A percentile compares a stretch with the other conserved stretches of the same genome.
These are phyloP conservation scores for Picochlorum sp. DNA, from an alignment of 139 green algal genomes.

Conservation along the genomic window DNA sequence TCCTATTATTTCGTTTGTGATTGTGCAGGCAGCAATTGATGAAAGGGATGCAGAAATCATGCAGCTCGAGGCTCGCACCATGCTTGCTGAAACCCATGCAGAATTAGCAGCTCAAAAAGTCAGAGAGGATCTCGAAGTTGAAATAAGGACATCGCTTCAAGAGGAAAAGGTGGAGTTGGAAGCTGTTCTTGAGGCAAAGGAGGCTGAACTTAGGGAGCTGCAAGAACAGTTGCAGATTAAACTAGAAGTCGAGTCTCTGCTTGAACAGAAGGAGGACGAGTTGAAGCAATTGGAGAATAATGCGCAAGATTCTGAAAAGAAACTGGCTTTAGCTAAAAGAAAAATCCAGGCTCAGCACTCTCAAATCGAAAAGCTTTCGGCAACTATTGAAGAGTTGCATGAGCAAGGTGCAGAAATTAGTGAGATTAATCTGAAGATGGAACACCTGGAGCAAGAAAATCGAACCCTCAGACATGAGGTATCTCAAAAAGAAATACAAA, in stretches of 20 bases:
- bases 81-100: not conserved
- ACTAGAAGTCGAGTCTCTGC: not conserved
- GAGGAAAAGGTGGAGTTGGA: not conserved
- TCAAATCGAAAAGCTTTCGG: not conserved
- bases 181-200: not conserved
- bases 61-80: not conserved
- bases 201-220: not conserved
- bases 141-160: not conserved
- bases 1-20: no score
- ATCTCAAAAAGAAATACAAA: not conserved
- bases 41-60: slow-evolving; percentile 1
- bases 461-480: no score
- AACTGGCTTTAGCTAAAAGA: slow-evolving; percentile 1
- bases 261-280: not conserved
- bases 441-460: not conserved
- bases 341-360: not conserved
- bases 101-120: not conserved
- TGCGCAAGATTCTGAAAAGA: slow-evolving; percentile 1
- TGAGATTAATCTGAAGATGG: not conserved
- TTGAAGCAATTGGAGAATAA: no score
- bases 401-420: not conserved
- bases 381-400: not conserved
- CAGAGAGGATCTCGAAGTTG: not conserved
- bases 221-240: not conserved
- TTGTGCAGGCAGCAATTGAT: not conserved